Evolutionary conservation across 495 filamentous ascomycete genomes (phyloP).

Genomic region (Hypomontagnella monticulosa): DNA sequence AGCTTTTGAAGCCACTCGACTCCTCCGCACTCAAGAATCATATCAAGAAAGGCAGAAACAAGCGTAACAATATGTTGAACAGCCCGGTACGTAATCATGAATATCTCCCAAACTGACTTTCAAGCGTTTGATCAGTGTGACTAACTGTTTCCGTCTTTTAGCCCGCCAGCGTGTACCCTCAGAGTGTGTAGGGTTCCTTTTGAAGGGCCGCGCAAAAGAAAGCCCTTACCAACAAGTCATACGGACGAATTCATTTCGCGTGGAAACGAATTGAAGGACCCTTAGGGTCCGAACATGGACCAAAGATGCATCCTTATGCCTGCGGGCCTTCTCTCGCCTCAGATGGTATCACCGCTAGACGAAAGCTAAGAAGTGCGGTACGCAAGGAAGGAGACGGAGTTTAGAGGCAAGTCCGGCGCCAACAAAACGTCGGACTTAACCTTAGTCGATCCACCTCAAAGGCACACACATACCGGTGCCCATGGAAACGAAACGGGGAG

Average conservation of each 20-base stretch:
- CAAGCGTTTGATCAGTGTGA: conserved; percentile 21
- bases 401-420: conserved; percentile 32
- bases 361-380: conserved; percentile 20
- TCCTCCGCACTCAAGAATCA: conserved; percentile 97
- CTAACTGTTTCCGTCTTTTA: conserved; percentile 28
- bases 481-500: conserved; percentile 8
- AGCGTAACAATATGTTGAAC: conserved; percentile 88
- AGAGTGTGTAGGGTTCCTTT: conserved; percentile 57
- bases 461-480: conserved; percentile 21
- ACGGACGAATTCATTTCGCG: conserved; percentile 28
- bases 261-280: conserved; percentile 31
- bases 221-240: conserved; percentile 16
- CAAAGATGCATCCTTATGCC: conserved; percentile 32
- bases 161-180: conserved; percentile 59
- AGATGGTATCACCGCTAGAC: conserved; percentile 15
- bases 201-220: conserved; percentile 14
- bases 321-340: conserved; percentile 31
- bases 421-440: conserved; percentile 29
- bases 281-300: conserved; percentile 20
- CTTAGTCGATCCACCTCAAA: conserved; percentile 33
- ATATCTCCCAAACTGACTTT: not conserved
- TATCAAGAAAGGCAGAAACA: conserved; percentile 97
- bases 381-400: conserved; percentile 19
- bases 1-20: conserved; percentile 94
- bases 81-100: conserved; percentile 76